Evolutionary conservation across 352 stramenopile genomes (phyloP).

Genomic region (Globisporangium nodosum): DNA sequence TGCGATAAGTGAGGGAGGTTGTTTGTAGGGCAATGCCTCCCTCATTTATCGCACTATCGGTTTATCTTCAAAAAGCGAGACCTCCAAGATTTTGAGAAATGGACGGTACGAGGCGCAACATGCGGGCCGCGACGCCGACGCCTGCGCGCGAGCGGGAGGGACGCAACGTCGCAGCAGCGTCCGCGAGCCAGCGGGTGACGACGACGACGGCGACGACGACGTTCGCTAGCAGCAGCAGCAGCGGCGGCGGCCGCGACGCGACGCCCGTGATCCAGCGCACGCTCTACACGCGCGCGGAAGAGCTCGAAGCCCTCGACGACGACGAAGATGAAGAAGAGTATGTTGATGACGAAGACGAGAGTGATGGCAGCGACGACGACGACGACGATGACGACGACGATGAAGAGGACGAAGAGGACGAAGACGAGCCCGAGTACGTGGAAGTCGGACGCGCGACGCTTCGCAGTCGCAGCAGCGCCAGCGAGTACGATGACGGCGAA

Average conservation of each 20-base stretch:
- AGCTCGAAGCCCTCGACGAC: slow-evolving; percentile 23
- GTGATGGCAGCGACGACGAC: slow-evolving; percentile 17
- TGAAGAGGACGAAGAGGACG: slow-evolving; percentile 26
- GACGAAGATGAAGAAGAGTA: slow-evolving; percentile 20
- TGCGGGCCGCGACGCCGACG: not conserved
- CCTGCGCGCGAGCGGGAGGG: not conserved
- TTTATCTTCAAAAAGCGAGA: not conserved
- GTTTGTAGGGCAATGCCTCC: no score
- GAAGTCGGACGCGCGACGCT: slow-evolving; percentile 15
- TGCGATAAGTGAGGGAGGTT: not conserved
- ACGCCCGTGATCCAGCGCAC: slow-evolving; percentile 60
- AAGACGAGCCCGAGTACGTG: slow-evolving; percentile 27
- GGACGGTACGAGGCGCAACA: not conserved
- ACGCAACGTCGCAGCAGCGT: no score
- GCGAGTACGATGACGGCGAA: not conserved
- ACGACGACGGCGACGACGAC: slow-evolving; percentile 11
- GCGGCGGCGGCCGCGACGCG: slow-evolving; percentile 10
- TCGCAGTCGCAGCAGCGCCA: slow-evolving; percentile 4
- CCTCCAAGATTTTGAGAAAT: not conserved
- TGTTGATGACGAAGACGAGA: slow-evolving; percentile 20
- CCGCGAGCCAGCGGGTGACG: not conserved
- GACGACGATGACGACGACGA: slow-evolving; percentile 20
- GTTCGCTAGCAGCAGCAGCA: slow-evolving; percentile 7
- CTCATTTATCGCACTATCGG: not conserved
- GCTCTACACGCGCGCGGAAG: slow-evolving; percentile 39